Percentiles rank a stretch among this genome's conserved stretches.
These are phyloP conservation scores for Pleurotus pulmonarius DNA, from an alignment of 768 basidiomycete genomes.

Conservation along the genomic window DNA sequence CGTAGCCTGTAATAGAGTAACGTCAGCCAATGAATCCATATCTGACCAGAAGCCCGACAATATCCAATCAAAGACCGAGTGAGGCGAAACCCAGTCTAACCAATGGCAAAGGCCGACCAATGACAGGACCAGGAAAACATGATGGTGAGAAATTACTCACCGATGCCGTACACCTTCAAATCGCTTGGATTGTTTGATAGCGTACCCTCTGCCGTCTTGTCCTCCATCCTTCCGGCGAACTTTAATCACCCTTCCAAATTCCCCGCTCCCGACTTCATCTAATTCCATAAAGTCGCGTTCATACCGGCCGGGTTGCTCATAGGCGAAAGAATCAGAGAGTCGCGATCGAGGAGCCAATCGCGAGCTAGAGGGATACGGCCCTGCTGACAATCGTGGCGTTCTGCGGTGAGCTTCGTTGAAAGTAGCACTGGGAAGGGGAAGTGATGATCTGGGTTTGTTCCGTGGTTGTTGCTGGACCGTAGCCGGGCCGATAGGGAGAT, in stretches of 20 bases:
- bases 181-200: slow-evolving; percentile 91
- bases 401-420: slow-evolving; percentile 22
- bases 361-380: slow-evolving; percentile 13
- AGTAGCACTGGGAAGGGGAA: slow-evolving; percentile 43
- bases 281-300: slow-evolving; percentile 79
- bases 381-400: slow-evolving; percentile 14
- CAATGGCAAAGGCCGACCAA: slow-evolving; percentile 11
- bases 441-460: slow-evolving; percentile 40
- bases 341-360: slow-evolving; percentile 18
- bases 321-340: slow-evolving; percentile 35
- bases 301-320: slow-evolving; percentile 63
- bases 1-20: slow-evolving; percentile 53
- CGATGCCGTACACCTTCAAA: slow-evolving; percentile 91
- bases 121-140: slow-evolving; percentile 9
- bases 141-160: slow-evolving; percentile 39
- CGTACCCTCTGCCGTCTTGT: slow-evolving; percentile 52
- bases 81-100: slow-evolving; percentile 13
- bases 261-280: slow-evolving; percentile 83
- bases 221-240: slow-evolving; percentile 59
- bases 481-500: slow-evolving; percentile 8
- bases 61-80: slow-evolving; percentile 5
- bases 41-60: slow-evolving; percentile 12
- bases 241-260: slow-evolving; percentile 92
- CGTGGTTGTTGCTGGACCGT: slow-evolving; percentile 27
- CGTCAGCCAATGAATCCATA: slow-evolving; percentile 11